Base-by-base conservation (phyloP, 192 early-diverging fungal genomes). In the Coemansia sp. region DNA sequence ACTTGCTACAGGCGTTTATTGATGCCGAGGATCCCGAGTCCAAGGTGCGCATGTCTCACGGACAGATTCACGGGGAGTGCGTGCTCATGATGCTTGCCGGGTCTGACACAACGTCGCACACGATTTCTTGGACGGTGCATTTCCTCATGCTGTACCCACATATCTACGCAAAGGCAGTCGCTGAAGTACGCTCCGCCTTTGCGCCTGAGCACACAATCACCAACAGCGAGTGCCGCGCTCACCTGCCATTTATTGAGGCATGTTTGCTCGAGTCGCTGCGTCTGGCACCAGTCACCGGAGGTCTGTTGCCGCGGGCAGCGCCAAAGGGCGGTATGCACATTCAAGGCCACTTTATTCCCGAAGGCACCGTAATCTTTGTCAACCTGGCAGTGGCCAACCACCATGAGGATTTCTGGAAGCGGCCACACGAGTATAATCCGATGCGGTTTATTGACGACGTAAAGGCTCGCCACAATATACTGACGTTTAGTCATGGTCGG, bases 1-100 rank as follows among this genome's bases (percentile, higher is more conserved):
- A 81, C 40, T 60, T 81, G 25, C 49, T 81, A 19, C 78, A 81
- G 36, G 78, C 73, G 15, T 81, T 81, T 37, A 75, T 81, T n/a
- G 73, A 81, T 21, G 78, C 73, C 0, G 78, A 75, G 40, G 73
- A 81, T 34, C 73, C 78, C 15, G 57, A 65, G 64, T 75, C 78
- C 42, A 75, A 72, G 25, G 62, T 70, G 9, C 67, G 65, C 17
- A 79, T 79, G 76, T 53, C 53, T 40, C 71, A 68, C 23, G 66
- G 62, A 19, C 75, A 78, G 54, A 73, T 78, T 14, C 70, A 72
- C 40, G 64, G 66, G 40, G 78, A 81, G 50, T 72, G 70, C 50
- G 52, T 81, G 57, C 56, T 71, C 22, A 74, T 81, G 72, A 71
- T 77, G 69, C 58, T 71, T 19, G 75, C 75, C 5, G 75, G 69